Base-by-base conservation (phyloP, 2,329 filamentous ascomycete genomes). In the Pseudogymnoascus sp. region DNA sequence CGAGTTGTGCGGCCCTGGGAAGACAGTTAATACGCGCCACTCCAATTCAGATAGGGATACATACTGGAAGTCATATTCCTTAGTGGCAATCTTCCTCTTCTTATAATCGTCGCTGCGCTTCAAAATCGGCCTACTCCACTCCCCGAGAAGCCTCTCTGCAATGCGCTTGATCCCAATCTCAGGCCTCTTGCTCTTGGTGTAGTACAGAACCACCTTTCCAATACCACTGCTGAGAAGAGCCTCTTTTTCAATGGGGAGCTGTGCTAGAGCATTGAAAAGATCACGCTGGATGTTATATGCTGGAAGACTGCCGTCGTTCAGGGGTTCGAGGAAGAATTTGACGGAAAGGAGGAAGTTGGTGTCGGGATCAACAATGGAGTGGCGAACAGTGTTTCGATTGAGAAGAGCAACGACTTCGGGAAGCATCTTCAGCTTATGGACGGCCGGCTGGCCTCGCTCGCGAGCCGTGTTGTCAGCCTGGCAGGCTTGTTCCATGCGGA, bases 281-380 rank as follows among this genome's bases (percentile, higher is more conserved):
- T 97, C 93, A 66, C 93, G 91, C 78, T 99, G 95, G 68, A 99
- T 97, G 73, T 95, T 95, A 78, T 97, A 99, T 31, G 95, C 93
- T 0, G 95, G 95, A 60, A 99, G 83, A 65, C 91, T 93, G 63
- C 93, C 95, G 73, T 97, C 93, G 70, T 93, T 92, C 53, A 97
- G 83, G 0, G 95, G 95, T 74, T 99, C 95, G 21, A 99, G 84
- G 82, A 97, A 97, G 82, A 96, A 97, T 73, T 93, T 92, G 72
- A 99, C 91, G 12, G 93, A 90, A 76, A 96, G 91, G 40, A 99
- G 80, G 66, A 99, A 89, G 78, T 97, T 97, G 72, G 89, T 96
- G 72, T 99, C 95, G 0, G 93, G 93, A 69, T 97, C 93, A 42
- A 97, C 86, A 60, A 97, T 87, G 31, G 90, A 89, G 69, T 91